Evolutionary conservation across 441 rosid species (phyloP), one percentile per base, ranked within the genome.

Genomic region (Populus trichocarpa): DNA sequence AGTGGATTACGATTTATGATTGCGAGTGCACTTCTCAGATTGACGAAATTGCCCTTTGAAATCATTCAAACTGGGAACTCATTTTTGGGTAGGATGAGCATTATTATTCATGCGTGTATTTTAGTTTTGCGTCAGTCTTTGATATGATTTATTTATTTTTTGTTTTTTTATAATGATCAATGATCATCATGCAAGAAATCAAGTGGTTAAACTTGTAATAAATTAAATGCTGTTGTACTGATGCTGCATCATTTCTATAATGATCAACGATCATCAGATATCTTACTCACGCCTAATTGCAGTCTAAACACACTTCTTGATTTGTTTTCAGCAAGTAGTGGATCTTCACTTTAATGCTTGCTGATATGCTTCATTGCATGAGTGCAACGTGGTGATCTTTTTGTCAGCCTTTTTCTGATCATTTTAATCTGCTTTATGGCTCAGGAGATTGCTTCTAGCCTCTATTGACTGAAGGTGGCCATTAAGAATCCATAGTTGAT

Each of bases 21-120:
- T 50, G 72, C 11, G 20, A 28, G 7, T 32, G 20, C 53, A 14
- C 72, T 35, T 76, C 25, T 59, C 53, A 13, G 22, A 32, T 76
- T 69, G 79, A 76, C 16, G 73, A 69, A 22, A 76, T 69, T 26
- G 68, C 68, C 10, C 23, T 32, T 40, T 33, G 73, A 53, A 53
- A 23, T 76, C 16, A 9, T 69, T 69, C 79, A 76, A 22, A 76
- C 0, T 11, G 50, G 50, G 50, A 40, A 13, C 5, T 40, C 2
- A 46, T 14, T 13, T 38, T 14, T 4, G 57, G 20, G 57, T 46
- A 14, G 18, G 20, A 13, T 46, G 3, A 40, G 40, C 40, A 36
- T 8, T 40, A 11, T 40, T 11, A 10, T 14, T 14, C 20, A 46
- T 46, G 57, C 57, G 57, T 14, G 57, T 46, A 4, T 46, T 14